Evolutionary conservation across 345 rosid genomes (phyloP).

Genomic region (Arabis hirsuta): DNA sequence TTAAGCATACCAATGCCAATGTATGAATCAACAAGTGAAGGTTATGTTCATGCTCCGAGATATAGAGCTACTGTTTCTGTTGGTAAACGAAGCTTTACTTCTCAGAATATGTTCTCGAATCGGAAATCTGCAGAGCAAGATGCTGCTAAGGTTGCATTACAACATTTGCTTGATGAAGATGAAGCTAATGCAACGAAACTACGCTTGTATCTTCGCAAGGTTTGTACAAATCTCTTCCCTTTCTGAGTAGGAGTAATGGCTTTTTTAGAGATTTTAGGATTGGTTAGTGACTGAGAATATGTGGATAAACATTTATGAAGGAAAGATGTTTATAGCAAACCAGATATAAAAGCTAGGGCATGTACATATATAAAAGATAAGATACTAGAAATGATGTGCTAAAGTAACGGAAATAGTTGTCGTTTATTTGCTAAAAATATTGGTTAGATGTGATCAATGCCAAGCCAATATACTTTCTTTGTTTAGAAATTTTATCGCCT

Average conservation of each 20-base stretch:
- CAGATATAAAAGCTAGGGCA: neutral
- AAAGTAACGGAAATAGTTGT: too few species aligned
- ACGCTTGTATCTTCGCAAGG: conserved; percentile 11
- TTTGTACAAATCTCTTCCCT: conserved; percentile 7
- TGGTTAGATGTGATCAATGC: too few species aligned
- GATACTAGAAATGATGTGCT: neutral
- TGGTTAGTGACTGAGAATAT: neutral
- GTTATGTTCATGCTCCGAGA: neutral
- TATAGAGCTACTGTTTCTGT: neutral
- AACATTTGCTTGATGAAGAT: neutral
- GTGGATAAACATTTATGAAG: neutral
- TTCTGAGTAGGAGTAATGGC: neutral
- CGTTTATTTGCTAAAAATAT: too few species aligned
- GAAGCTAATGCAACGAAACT: neutral
- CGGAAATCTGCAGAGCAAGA: conserved; percentile 24
- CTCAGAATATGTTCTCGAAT: neutral
- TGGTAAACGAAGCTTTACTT: neutral
- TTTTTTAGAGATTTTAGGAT: neutral
- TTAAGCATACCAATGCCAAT: neutral
- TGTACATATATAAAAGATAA: neutral
- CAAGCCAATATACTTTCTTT: too few species aligned
- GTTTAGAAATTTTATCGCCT: too few species aligned
- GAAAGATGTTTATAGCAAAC: neutral
- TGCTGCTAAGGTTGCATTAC: conserved; percentile 33
- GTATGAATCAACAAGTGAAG: neutral